Evolutionary conservation across 208 protist species (phyloP).

Genomic region (Leishmania martiniquensis): DNA sequence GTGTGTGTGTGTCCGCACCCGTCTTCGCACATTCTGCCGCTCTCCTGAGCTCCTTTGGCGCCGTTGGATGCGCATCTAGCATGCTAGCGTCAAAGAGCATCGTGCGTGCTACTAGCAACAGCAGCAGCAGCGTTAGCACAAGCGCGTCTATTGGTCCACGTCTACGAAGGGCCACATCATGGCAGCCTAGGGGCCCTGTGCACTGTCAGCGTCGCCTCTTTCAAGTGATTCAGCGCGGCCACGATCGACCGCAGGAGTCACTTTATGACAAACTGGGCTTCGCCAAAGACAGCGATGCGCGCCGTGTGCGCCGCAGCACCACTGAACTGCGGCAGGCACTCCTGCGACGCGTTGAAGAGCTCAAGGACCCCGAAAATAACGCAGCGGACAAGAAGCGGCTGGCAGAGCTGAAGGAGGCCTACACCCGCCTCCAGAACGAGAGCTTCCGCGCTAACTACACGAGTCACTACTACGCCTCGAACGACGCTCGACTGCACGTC

Average conservation of each 20-base stretch:
- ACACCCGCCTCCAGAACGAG: conserved; percentile 54
- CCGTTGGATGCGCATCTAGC: neutral
- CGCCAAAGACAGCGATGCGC: conserved; percentile 54
- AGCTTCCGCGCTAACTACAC: conserved; percentile 66
- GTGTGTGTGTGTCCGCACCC: neutral
- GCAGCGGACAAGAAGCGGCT: conserved; percentile 45
- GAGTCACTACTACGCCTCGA: conserved; percentile 70
- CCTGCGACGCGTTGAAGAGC: conserved; percentile 62
- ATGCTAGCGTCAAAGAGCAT: neutral
- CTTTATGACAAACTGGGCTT: conserved; percentile 80
- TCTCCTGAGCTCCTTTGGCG: neutral
- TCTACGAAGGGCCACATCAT: neutral
- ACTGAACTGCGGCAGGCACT: conserved; percentile 70
- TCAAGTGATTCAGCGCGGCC: conserved; percentile 69
- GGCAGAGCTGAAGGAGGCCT: conserved; percentile 58
- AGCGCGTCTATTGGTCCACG: neutral
- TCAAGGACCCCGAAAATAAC: conserved; percentile 59
- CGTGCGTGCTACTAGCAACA: neutral
- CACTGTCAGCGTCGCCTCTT: conserved; percentile 16
- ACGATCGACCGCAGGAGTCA: conserved; percentile 59
- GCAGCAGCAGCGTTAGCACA: neutral
- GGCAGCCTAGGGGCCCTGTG: neutral
- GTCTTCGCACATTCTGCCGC: neutral
- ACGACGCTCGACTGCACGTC: conserved; percentile 78
- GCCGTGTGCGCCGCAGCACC: conserved; percentile 57